Evolutionary conservation across 179 eudicot genomes (phyloP), one percentile per base, ranked within the genome.

Genomic region (Sideroxylon spinosum): DNA sequence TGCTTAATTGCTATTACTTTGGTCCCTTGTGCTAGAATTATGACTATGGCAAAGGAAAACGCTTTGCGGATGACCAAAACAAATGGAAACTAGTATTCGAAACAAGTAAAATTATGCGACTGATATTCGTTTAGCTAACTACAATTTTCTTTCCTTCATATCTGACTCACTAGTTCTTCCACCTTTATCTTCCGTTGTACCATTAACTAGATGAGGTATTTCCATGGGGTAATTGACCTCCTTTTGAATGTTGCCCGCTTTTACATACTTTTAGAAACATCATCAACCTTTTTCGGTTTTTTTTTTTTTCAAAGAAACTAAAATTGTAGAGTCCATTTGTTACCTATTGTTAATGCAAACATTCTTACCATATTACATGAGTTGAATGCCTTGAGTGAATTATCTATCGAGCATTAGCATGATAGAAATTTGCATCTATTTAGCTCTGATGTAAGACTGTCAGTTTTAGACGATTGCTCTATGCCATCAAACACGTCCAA

Each of bases 401-500:
- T 14, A 48, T 25, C 22, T 74, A 17, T 66, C 62, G 65, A 37
- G 44, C 44, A 37, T 37, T 37, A 37, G 44, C 44, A 3, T 6
- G 5, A 37, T 3, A 37, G 44, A 37, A 37, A 37, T 37, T 37
- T 37, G 44, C 44, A 4, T 37, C 49, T 26, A 9, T 52, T 1
- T 61, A 46, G 13, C 9, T 62, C 12, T 70, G 23, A 67, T 37
- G 62, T 37, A 77, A 28, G 50, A 67, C 25, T 57, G 37, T 13
- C 11, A 76, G 48, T 65, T 11, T 61, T 29, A 26, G 14, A n/a
- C 49, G 73, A 65, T 26, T 64, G 59, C 61, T 61, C n/a, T 65
- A 29, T 67, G 63, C 44, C n/a, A 32, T 7, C 61, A 28, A 10
- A 22, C 55, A 26, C 25, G 57, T 55, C 14, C 22, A 25, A n/a